These are phyloP conservation scores for Yarrowia sp. DNA, from an alignment of 805 yeast genomes.

Conservation along the genomic window DNA sequence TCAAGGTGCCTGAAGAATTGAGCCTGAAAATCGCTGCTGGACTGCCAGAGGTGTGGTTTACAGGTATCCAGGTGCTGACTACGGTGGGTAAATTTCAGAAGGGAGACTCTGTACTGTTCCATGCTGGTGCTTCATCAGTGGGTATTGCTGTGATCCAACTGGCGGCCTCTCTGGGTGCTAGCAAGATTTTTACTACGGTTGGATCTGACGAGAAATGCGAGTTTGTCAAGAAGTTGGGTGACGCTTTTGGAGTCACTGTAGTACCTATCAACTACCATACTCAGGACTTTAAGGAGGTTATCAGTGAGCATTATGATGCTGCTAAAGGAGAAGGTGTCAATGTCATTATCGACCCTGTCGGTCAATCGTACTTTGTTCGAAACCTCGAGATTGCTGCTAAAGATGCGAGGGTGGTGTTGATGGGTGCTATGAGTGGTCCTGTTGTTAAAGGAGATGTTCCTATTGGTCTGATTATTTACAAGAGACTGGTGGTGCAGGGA, in stretches of 20 bases:
- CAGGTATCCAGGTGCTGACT: conserved; percentile 40
- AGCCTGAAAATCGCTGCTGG: conserved; percentile 37
- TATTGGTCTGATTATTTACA: conserved; percentile 33
- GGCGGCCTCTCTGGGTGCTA: conserved; percentile 41
- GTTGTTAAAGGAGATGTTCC: conserved; percentile 30
- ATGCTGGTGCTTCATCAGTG: conserved; percentile 40
- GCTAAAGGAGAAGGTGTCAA: conserved; percentile 35
- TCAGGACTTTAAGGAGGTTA: conserved; percentile 33
- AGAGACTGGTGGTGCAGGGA: conserved; percentile 36
- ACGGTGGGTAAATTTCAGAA: conserved; percentile 36
- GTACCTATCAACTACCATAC: conserved; percentile 36
- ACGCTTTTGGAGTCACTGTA: conserved; percentile 33
- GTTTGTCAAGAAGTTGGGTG: conserved; percentile 32
- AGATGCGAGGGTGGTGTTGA: conserved; percentile 37
- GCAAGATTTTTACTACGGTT: conserved; percentile 40
- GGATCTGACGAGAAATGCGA: conserved; percentile 36
- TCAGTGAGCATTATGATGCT: conserved; percentile 31
- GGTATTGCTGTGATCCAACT: conserved; percentile 43
- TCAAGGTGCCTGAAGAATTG: conserved; percentile 34
- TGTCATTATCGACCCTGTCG: conserved; percentile 39
- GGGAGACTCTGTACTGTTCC: conserved; percentile 39
- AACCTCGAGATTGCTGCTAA: conserved; percentile 34
- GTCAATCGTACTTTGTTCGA: conserved; percentile 33
- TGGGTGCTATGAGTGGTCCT: conserved; percentile 35
- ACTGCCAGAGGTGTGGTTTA: conserved; percentile 42